These are phyloP conservation scores for Austropuccinia psidii DNA, from an alignment of 1,284 basidiomycete species.

Conservation along the genomic window DNA sequence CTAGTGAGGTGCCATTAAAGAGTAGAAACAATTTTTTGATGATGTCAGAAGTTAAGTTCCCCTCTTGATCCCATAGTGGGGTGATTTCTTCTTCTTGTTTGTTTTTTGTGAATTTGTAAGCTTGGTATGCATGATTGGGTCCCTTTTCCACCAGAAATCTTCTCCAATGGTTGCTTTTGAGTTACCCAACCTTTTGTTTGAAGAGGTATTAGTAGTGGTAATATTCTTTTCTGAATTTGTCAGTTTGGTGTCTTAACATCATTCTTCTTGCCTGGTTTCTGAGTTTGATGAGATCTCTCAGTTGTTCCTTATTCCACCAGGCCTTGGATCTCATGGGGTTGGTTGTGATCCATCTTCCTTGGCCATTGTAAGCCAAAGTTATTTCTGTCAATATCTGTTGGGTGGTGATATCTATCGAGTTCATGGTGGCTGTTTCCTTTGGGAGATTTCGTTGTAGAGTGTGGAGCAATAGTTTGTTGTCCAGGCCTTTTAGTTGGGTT, in stretches of 20 bases:
- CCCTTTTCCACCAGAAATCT: not conserved
- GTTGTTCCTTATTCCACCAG: not conserved
- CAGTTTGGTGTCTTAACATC: not conserved
- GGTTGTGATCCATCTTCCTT: not conserved
- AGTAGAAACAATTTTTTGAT: not conserved
- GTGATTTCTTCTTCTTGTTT: not conserved
- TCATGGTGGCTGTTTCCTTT: not conserved
- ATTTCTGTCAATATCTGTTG: no score
- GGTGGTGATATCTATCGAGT: not conserved
- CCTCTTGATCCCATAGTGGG: not conserved
- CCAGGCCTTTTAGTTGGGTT: no score
- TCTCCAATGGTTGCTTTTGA: not conserved
- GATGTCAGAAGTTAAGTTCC: not conserved
- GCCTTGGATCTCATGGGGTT: not conserved
- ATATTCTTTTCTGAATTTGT: not conserved
- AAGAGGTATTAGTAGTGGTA: not conserved
- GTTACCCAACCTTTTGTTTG: not conserved
- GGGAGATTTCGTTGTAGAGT: not conserved
- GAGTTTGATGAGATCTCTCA: not conserved
- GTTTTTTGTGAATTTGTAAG: not conserved
- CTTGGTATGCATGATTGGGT: not conserved
- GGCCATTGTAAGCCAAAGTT: not conserved
- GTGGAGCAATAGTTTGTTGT: no score
- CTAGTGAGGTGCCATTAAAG: not conserved
- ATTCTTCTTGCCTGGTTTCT: not conserved